phyloP scores from a whole-genome alignment of 2,329 filamentous ascomycete genomes.

The Zymoseptoria ardabiliae region DNA sequence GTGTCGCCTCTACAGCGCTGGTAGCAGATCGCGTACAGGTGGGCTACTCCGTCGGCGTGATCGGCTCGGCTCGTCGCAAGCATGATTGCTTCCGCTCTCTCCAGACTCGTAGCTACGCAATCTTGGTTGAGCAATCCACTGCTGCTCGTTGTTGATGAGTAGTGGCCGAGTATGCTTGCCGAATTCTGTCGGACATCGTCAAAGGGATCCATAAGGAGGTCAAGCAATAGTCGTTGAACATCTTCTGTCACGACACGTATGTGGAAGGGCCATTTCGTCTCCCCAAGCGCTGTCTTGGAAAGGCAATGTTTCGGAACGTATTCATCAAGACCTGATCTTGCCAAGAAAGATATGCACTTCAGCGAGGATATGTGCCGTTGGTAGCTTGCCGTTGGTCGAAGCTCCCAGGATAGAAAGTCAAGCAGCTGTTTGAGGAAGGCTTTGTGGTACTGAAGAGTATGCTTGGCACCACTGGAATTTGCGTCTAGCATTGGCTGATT shows the following conservation, averaged over 20 bases:
- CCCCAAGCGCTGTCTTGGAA: constrained; percentile 43
- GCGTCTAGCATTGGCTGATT: background rate
- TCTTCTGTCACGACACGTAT: constrained; percentile 37
- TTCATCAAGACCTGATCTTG: constrained; percentile 60
- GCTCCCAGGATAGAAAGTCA: constrained; percentile 62
- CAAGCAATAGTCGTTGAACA: constrained; percentile 59
- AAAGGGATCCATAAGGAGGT: constrained; percentile 81
- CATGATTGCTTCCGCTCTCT: constrained; percentile 47
- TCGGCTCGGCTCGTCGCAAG: constrained; percentile 74
- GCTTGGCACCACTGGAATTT: background rate
- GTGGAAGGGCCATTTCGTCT: constrained; percentile 44
- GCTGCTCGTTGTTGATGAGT: background rate
- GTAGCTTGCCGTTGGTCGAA: constrained; percentile 78
- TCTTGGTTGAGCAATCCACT: background rate
- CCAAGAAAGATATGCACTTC: constrained; percentile 59
- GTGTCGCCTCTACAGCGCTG: background rate
- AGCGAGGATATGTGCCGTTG: constrained; percentile 79
- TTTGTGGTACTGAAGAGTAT: constrained; percentile 8
- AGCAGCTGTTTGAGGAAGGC: constrained; percentile 69
- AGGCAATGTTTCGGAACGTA: constrained; percentile 32
- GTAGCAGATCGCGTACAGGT: constrained; percentile 64
- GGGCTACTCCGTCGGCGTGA: constrained; percentile 83
- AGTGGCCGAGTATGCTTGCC: constrained; percentile 36
- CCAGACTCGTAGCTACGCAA: background rate
- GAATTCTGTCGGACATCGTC: constrained; percentile 71